Base-by-base conservation (phyloP, 352 stramenopile genomes). In the Phytophthora citrophthora region DNA sequence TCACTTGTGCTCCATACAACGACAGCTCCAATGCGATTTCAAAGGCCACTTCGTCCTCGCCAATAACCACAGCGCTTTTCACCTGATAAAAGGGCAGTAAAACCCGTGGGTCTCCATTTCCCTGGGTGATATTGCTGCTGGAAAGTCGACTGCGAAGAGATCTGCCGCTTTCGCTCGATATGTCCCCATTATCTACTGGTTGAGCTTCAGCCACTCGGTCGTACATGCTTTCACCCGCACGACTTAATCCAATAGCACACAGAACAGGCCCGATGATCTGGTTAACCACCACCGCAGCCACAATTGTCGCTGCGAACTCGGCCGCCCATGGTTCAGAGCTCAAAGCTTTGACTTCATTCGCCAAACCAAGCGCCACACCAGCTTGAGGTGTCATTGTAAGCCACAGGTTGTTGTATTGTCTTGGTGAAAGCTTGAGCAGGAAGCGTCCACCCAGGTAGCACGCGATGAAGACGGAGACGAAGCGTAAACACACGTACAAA, bases 381-480 rank as follows among this genome's bases (percentile, higher is more conserved):
- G 83, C 83, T 54, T 91, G 83, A 0, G 83, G 83, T 0, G 83
- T 89, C 79, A 91, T 86, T 11, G 80, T 90, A 23, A 91, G 69
- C 83, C 83, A 91, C 5, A 91, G 66, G 48, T 89, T 89, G 59
- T 86, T 89, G 71, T 91, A 91, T 60, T 90, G 75, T 43, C 64
- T 68, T 9, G 79, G 79, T 4, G 70, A 41, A 11, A 90, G 75
- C 63, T 83, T 84, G 16, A 91, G 68, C 36, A 91, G 51, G 47
- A 86, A 91, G 20, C 81, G 71, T 2, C 82, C 82, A 39, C 69
- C 79, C 18, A 72, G 66, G 65, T 91, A 91, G 23, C 74, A 89
- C 10, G 78, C 83, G 39, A 84, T 55, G 41, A 91, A 91, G 50
- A 91, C 81, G 3, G 76, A 64, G 0, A 86, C 58, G 51, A 80